Evolutionary conservation across 495 filamentous ascomycete genomes (phyloP).

Genomic region (Stereocaulon alpinum): DNA sequence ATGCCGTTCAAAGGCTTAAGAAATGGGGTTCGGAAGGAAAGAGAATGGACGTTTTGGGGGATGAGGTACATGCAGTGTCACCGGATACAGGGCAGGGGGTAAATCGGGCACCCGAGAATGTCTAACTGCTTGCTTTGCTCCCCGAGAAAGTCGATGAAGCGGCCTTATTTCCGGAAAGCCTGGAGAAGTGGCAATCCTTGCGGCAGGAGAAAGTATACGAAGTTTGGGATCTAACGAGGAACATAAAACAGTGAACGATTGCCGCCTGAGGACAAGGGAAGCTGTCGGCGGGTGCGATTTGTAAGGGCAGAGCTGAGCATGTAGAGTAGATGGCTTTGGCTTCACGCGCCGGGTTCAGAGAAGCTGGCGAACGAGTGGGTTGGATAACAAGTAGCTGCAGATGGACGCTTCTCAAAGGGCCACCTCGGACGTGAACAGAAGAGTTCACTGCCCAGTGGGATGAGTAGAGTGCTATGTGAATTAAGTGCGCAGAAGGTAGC

Average conservation of each 20-base stretch:
- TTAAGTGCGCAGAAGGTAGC: too few relatives aligned
- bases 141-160: background rate
- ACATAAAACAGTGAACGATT: constrained; percentile 30
- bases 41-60: constrained; percentile 27
- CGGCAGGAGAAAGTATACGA: constrained; percentile 27
- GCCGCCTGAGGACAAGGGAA: constrained; percentile 16
- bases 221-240: constrained; percentile 26
- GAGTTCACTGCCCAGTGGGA: too few relatives aligned
- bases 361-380: constrained; percentile 24
- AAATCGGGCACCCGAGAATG: constrained; percentile 35
- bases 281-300: constrained; percentile 16
- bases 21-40: constrained; percentile 28
- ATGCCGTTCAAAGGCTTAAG: constrained; percentile 31
- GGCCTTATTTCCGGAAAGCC: constrained; percentile 5
- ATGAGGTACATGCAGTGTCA: constrained; percentile 31
- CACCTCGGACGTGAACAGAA: too few relatives aligned
- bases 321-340: constrained; percentile 25
- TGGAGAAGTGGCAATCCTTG: constrained; percentile 28
- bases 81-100: constrained; percentile 36
- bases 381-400: background rate
- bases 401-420: background rate
- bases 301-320: constrained; percentile 29
- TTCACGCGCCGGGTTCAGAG: constrained; percentile 27
- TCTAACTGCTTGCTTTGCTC: constrained; percentile 19
- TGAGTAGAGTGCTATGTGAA: too few relatives aligned